A percentile compares a stretch with the other conserved stretches of the same genome.
Conservation (phyloP, 2,329 filamentous ascomycete genomes). For the Periconia sp. region DNA sequence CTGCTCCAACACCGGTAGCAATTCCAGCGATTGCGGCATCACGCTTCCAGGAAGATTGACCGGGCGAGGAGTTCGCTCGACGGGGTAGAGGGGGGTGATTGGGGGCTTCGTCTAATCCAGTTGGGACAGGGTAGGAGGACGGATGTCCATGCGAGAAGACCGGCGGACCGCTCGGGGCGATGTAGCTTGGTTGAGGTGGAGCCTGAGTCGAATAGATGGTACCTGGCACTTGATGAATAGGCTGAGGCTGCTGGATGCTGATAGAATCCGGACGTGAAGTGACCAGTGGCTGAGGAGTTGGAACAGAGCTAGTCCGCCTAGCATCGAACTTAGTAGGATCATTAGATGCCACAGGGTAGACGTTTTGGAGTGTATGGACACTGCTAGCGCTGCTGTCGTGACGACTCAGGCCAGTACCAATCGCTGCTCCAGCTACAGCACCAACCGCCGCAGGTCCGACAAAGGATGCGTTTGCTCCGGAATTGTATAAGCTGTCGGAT, state of each 20-base stretch:
- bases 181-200: conserved; percentile 47
- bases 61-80: conserved; percentile 56
- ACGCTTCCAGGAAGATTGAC: conserved; percentile 45
- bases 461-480: conserved; percentile 42
- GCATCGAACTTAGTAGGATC: conserved; percentile 70
- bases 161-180: conserved; percentile 48
- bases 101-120: conserved; percentile 26
- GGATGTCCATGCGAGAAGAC: conserved; percentile 45
- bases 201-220: conserved; percentile 65
- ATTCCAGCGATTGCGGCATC: conserved; percentile 53
- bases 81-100: conserved; percentile 36
- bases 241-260: conserved; percentile 84
- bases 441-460: conserved; percentile 48
- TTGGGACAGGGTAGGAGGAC: conserved; percentile 25
- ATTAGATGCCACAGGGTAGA: conserved; percentile 70
- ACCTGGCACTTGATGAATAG: conserved; percentile 73
- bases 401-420: conserved; percentile 56
- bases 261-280: conserved; percentile 56
- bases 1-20: conserved; percentile 51
- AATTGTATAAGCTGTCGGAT: conserved; percentile 43
- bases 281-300: conserved; percentile 43
- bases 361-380: conserved; percentile 63
- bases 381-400: conserved; percentile 55
- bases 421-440: conserved; percentile 49
- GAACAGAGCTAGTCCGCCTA: conserved; percentile 56